These are phyloP conservation scores for Xylaria sp. DNA, from an alignment of 2,329 filamentous ascomycete genomes.

Conservation along the genomic window DNA sequence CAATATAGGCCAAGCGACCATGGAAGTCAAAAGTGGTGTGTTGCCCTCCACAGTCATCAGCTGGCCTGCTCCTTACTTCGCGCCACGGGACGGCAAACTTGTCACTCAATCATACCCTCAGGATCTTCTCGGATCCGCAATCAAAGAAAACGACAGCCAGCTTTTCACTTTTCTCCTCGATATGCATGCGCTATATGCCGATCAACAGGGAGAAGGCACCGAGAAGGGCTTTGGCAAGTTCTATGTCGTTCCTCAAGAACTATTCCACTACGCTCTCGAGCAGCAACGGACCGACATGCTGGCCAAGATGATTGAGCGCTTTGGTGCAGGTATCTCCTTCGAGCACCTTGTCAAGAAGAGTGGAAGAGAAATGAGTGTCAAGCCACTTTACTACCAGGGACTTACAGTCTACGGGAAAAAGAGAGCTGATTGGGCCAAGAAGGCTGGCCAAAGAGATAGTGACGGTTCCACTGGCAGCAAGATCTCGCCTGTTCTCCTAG, in stretches of 20 bases:
- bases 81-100: slow-evolving; percentile 29
- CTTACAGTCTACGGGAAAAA: slow-evolving; percentile 54
- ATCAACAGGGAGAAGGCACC: slow-evolving; percentile 32
- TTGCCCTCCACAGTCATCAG: slow-evolving; percentile 51
- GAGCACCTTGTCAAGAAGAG: slow-evolving; percentile 60
- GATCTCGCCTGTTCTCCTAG: slow-evolving; percentile 55
- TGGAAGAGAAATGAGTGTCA: slow-evolving; percentile 57
- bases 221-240: slow-evolving; percentile 32
- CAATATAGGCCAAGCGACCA: slow-evolving; percentile 64
- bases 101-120: slow-evolving; percentile 17
- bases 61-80: slow-evolving; percentile 35
- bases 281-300: slow-evolving; percentile 52
- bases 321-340: slow-evolving; percentile 65
- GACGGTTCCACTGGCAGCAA: slow-evolving; percentile 37
- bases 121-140: slow-evolving; percentile 40
- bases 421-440: slow-evolving; percentile 63
- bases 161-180: slow-evolving; percentile 56
- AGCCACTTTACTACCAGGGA: slow-evolving; percentile 70
- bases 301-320: slow-evolving; percentile 57
- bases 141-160: slow-evolving; percentile 48
- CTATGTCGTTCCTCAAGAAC: slow-evolving; percentile 37
- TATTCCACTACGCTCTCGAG: slow-evolving; percentile 42
- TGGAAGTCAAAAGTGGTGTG: slow-evolving; percentile 59
- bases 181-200: slow-evolving; percentile 42
- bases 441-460: slow-evolving; percentile 48